Evolutionary conservation across 805 yeast species (phyloP), one percentile per base, ranked within the genome.

Genomic region (Metschnikowia arizonensis): DNA sequence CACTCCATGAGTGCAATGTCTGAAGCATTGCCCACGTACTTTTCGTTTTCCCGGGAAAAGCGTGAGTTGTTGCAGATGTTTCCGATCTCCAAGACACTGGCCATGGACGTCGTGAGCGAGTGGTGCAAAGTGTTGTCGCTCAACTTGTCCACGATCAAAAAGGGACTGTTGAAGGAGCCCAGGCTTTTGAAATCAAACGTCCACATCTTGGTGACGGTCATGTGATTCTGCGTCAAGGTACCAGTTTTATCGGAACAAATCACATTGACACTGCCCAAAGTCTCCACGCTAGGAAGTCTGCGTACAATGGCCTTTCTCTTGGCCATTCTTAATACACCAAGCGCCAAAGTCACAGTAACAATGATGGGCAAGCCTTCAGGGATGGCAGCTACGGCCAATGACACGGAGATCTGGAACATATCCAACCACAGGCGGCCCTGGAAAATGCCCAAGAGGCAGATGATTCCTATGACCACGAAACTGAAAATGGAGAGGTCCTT

Each of bases 301-400:
- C 90, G 85, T 42, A 93, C 96, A 61, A 93, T 93, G 2, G 98
- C 99, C 58, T 85, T 86, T 56, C 89, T 83, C 43, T 80, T 81
- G 5, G 99, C 97, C 99, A 93, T 93, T 68, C 98, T 77, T 54
- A 93, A 73, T 35, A 93, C 99, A 40, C 99, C 99, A 18, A 93
- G 73, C 0, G 99, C 99, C 51, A 93, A 73, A 0, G 99, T 93
- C 8, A 93, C 99, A 5, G 99, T 91, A 33, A 93, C 99, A 63
- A 93, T 93, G 58, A 93, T 93, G 0, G 99, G 99, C 54, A 93
- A 77, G 44, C 99, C 99, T 66, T 93, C 99, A 4, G 99, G 99
- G 56, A 93, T 93, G 3, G 99, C 99, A 41, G 99, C 99, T 15
- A 93, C 99, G 2, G 99, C 99, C 50, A 93, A 74, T 1, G 97